Evolutionary conservation across 2,329 filamentous ascomycete genomes (phyloP), one percentile per base, ranked within the genome.

Genomic region (Epichloe uncinata): DNA sequence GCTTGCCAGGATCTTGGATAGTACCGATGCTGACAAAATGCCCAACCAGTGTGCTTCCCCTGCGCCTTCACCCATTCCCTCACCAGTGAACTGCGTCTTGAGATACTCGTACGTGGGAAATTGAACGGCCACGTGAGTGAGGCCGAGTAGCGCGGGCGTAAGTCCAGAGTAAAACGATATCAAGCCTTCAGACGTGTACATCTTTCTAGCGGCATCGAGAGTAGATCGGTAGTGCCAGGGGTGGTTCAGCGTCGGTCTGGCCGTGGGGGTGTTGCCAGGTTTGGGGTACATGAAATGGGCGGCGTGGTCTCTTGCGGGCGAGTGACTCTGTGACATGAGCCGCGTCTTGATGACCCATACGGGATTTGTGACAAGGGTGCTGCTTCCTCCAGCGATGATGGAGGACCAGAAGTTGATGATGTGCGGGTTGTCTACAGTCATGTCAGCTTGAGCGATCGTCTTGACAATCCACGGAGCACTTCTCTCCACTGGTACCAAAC

Each of bases 291-390:
- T 56, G 53, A 68, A 71, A 55, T 71, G 66, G 52, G 68, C 71
- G 54, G 70, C 67, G 15, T 66, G 72, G 61, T 63, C 72, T 62
- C 68, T 72, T 65, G 62, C 54, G 67, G 63, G 66, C 72, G 54
- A 56, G 68, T 74, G 55, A 77, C 82, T 85, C 70, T 97, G 93
- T 37, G 93, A 95, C 93, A 97, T 97, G 58, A 98, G 78, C 57
- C 93, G 79, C 45, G 93, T 98, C 70, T 98, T 98, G 71, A 98
- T 95, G 37, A 98, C 93, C 93, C 93, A 98, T 53, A 98, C 98
- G 1, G 93, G 93, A 66, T 97, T 98, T 22, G 93, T 98, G 54
- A 84, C 85, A 55, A 97, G 77, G 4, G 93, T 98, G 57, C 90
- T 96, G 70, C 86, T 95, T 53, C 82, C 89, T 48, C 93, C 93